Evolutionary conservation across 2,329 filamentous ascomycete genomes (phyloP).

Genomic region (Simplicillium aogashimaense): DNA sequence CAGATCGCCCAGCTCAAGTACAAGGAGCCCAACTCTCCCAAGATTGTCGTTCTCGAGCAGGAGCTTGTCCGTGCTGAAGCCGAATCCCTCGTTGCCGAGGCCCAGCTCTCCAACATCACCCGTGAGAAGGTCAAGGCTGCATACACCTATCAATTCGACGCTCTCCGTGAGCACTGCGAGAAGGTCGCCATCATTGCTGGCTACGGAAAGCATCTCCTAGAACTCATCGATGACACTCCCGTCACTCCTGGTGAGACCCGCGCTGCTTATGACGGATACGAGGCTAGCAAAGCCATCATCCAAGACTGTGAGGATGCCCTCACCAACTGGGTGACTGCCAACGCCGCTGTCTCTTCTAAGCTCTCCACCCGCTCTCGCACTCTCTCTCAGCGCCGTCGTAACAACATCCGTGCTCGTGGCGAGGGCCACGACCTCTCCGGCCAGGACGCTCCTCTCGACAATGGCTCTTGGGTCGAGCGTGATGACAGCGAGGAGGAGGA

Average conservation of each 20-base stretch:
- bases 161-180: constrained; percentile 92
- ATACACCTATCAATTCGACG: constrained; percentile 97
- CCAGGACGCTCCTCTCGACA: constrained; percentile 72
- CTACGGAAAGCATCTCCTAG: constrained; percentile 95
- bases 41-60: constrained; percentile 95
- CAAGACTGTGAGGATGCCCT: constrained; percentile 97
- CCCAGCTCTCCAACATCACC: constrained; percentile 97
- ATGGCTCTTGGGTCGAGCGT: constrained; percentile 68
- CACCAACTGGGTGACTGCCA: constrained; percentile 91
- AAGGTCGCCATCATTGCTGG: constrained; percentile 97
- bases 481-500: constrained; percentile 59
- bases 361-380: constrained; percentile 81
- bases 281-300: constrained; percentile 97
- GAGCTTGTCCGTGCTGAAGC: constrained; percentile 97
- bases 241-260: constrained; percentile 96
- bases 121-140: constrained; percentile 98
- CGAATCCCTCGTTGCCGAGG: constrained; percentile 96
- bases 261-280: constrained; percentile 92
- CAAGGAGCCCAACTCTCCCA: constrained; percentile 97
- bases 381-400: constrained; percentile 73
- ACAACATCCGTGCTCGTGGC: constrained; percentile 56
- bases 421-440: constrained; percentile 74
- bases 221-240: constrained; percentile 91
- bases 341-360: constrained; percentile 78
- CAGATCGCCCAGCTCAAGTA: constrained; percentile 98